phyloP scores from a whole-genome alignment of 495 filamentous ascomycete species.

The Trichoderma gamsii region DNA sequence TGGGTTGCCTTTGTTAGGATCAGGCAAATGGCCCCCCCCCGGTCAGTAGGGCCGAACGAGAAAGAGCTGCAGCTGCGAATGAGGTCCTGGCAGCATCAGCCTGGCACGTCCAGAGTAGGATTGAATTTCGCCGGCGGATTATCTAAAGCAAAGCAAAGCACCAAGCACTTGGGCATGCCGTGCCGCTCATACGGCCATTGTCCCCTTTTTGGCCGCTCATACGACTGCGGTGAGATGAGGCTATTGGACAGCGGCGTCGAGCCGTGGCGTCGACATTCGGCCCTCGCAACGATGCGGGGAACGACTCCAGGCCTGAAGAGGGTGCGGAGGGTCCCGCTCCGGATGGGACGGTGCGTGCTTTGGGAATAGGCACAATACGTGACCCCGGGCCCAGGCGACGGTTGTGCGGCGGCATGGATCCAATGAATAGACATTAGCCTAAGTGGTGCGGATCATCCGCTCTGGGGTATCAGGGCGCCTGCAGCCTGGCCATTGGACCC shows the following conservation, averaged over 20 bases:
- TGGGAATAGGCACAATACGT: neutral
- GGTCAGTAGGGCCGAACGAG: constrained; percentile 8
- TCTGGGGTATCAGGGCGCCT: neutral
- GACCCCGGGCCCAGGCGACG: constrained; percentile 7
- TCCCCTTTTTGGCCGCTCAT: neutral
- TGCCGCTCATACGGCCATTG: constrained; percentile 1
- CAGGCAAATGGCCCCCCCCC: neutral
- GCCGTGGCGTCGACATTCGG: constrained; percentile 1
- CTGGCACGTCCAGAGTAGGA: neutral
- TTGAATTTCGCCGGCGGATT: constrained; percentile 11
- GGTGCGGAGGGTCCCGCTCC: constrained; percentile 1
- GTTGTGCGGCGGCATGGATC: neutral
- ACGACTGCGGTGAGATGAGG: neutral
- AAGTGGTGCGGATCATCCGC: constrained; percentile 12
- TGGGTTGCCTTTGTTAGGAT: neutral
- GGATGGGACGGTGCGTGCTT: neutral
- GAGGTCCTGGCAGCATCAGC: neutral
- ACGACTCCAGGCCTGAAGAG: neutral
- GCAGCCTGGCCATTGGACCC: neutral
- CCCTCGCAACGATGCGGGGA: constrained; percentile 3
- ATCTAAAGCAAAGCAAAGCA: neutral
- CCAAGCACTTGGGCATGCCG: neutral
- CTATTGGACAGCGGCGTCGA: constrained; percentile 1
- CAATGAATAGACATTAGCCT: constrained; percentile 12
- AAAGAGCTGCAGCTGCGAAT: neutral